Evolutionary conservation across 164 flowering plant genomes (phyloP), one percentile per base, ranked within the genome.

Genomic region (Taxillus chinensis): DNA sequence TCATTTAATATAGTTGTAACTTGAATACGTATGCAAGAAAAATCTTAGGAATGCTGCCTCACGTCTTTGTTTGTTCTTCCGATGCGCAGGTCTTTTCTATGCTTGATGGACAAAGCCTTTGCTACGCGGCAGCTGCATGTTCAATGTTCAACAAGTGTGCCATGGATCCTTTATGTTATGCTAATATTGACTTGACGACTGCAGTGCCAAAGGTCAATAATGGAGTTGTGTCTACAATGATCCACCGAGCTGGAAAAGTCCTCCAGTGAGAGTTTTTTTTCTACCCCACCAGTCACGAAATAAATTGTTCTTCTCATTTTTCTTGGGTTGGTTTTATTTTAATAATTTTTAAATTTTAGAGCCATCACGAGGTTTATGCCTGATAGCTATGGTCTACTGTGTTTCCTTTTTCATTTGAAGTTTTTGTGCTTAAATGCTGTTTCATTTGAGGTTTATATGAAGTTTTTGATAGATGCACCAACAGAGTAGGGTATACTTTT

Each of bases 51-150:
- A 27, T 27, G 27, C 27, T 2, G 27, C 27, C 27, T 27, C 27
- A 27, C 2, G 27, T 27, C 27, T 27, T 27, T 27, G 27, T 27
- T 27, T 27, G 27, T 51, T 17, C 52, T 60, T 58, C 51, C 68
- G 66, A n/a, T 51, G 4, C 73, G 69, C 76, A 92, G 98, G 88
- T 92, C 4, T 92, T 92, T 70, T 81, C 95, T 38, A 72, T 84
- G 89, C 92, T 92, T 63, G 96, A 92, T 72, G 82, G 90, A 0
- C 84, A 82, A 71, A 84, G 84, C 74, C 74, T 92, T n/a, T 86
- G 95, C 70, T 71, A 80, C 57, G 86, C 87, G 8, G 84, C 89
- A 3, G 89, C 96, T 27, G 64, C 89, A 27, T 92, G 98, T 76
- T 74, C 82, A n/a, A 75, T 92, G 85, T 92, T 92, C 62, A 73